Percentiles rank a stretch among this genome's conserved stretches.
Conservation (phyloP, 768 basidiomycete genomes). For the Sarcodon aspratus region DNA sequence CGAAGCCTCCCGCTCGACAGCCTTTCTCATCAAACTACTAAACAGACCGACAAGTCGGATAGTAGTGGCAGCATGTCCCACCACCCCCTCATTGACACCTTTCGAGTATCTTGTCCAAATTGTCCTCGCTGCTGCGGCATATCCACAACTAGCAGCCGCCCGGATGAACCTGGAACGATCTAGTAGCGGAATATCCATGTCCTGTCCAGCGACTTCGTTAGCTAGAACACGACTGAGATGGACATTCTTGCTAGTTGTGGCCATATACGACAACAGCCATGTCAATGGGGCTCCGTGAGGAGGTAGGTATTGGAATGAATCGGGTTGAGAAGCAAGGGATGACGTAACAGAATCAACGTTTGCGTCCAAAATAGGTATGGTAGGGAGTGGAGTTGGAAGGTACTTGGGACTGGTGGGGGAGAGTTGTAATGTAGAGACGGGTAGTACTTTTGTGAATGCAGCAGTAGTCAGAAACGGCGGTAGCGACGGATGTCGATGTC, state of each 20-base stretch:
- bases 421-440: not conserved
- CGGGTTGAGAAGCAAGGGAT: slow-evolving; percentile 35
- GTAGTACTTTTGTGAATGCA: not conserved
- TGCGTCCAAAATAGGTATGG: slow-evolving; percentile 3
- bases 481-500: no score
- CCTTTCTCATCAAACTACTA: slow-evolving; percentile 8
- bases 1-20: not conserved
- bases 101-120: slow-evolving; percentile 48
- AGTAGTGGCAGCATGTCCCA: slow-evolving; percentile 32
- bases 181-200: slow-evolving; percentile 28
- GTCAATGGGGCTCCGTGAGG: slow-evolving; percentile 34
- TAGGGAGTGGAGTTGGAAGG: not conserved
- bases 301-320: slow-evolving; percentile 30
- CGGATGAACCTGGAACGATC: slow-evolving; percentile 40
- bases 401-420: not conserved
- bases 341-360: slow-evolving; percentile 24
- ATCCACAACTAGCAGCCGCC: slow-evolving; percentile 32
- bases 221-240: slow-evolving; percentile 40
- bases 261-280: slow-evolving; percentile 43
- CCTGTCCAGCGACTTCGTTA: slow-evolving; percentile 31
- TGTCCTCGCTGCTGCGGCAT: slow-evolving; percentile 32
- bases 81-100: slow-evolving; percentile 26
- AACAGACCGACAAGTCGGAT: slow-evolving; percentile 43
- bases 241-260: slow-evolving; percentile 22
- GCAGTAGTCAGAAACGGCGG: not conserved